These are phyloP conservation scores for Penicillium canescens DNA, from an alignment of 495 filamentous ascomycete species.

Conservation along the genomic window DNA sequence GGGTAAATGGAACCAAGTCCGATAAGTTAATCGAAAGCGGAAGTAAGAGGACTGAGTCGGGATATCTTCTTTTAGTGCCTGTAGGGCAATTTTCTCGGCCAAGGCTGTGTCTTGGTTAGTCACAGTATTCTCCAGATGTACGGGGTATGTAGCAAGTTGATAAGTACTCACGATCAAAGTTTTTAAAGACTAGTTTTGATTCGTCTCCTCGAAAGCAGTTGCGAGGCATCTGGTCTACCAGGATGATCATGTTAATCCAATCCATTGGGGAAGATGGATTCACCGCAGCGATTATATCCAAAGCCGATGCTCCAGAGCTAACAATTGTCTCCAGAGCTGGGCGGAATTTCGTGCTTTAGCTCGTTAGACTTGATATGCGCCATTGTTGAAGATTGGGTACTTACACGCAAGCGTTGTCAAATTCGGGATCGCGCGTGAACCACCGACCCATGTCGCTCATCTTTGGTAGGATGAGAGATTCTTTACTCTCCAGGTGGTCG, in stretches of 20 bases:
- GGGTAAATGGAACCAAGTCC: conserved; percentile 35
- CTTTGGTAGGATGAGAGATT: conserved; percentile 17
- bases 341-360: conserved; percentile 23
- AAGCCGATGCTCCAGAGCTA: conserved; percentile 13
- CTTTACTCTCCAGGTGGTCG: conserved; percentile 14
- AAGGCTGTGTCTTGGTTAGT: conserved; percentile 3
- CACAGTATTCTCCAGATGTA: no score
- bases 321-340: conserved; percentile 26
- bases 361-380: neutral
- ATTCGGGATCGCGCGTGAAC: conserved; percentile 25
- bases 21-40: conserved; percentile 27
- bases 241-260: conserved; percentile 28
- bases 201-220: conserved; percentile 35
- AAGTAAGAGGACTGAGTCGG: conserved; percentile 17
- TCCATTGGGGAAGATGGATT: conserved; percentile 15
- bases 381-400: neutral
- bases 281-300: conserved; percentile 22
- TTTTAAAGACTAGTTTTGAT: conserved; percentile 28
- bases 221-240: conserved; percentile 33
- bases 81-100: conserved; percentile 22
- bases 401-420: conserved; percentile 33
- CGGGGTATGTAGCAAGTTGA: no score
- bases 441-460: conserved; percentile 23
- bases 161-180: conserved; percentile 21
- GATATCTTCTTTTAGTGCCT: conserved; percentile 18